Evolutionary conservation across 345 rosid genomes (phyloP), one percentile per base, ranked within the genome.

Genomic region (Euphorbia pulcherrima): DNA sequence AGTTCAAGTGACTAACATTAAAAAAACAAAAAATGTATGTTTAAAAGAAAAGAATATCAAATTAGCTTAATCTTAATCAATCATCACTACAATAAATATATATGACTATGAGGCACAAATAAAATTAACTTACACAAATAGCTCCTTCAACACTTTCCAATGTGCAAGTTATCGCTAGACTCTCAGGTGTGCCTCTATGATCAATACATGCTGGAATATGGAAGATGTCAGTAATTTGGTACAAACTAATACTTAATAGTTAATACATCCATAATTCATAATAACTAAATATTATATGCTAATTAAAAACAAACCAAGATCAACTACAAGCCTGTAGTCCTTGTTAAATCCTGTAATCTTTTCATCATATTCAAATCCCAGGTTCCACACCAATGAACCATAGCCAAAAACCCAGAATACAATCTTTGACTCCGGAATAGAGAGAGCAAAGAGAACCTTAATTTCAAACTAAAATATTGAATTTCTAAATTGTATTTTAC

Each of bases 311-410:
- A 72, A 72, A 94, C 99, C 99, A 59, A 94, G 90, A 78, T 94
- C 97, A 82, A 94, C 91, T 4, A 89, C 97, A 68, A 97, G 97
- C 84, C 80, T 83, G 79, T 92, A 92, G 52, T 88, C 85, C 85
- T 88, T 94, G 83, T 89, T 85, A 74, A 72, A 90, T 62, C 99
- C 99, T 16, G 80, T 77, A 16, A 88, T 47, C 74, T 88, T 92
- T 82, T 87, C 97, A 75, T 94, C 97, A 48, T 76, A 94, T 24
- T 89, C 84, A 71, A 94, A 94, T 44, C 99, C 97, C 1, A 97
- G 97, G 92, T 94, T 94, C 99, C 99, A 94, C 57, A 88, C 93
- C 84, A 94, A 80, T 39, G 99, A 94, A 13, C 99, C 97, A 75
- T 94, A 94, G 68, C 99, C 99, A 77, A 94, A 94, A 61, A 94